Evolutionary conservation across 768 basidiomycete species (phyloP).

Genomic region (Tricholoma matsutake): DNA sequence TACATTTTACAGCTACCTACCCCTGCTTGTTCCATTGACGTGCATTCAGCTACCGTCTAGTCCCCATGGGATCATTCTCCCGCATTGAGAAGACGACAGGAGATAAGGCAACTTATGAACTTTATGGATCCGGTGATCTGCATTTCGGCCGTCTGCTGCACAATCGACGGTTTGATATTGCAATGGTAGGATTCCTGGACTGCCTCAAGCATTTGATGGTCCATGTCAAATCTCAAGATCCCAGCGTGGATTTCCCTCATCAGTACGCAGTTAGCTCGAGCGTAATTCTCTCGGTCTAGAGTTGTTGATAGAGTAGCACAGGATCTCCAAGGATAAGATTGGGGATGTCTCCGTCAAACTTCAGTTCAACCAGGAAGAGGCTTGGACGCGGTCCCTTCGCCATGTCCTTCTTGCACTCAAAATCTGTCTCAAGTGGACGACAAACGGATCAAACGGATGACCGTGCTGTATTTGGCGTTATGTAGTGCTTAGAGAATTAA

Average conservation of each 20-base stretch:
- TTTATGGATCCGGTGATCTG: slow-evolving; percentile 93
- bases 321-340: slow-evolving; percentile 91
- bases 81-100: slow-evolving; percentile 81
- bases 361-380: slow-evolving; percentile 93
- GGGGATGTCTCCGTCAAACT: slow-evolving; percentile 93
- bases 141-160: slow-evolving; percentile 87
- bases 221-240: slow-evolving; percentile 71
- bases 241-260: slow-evolving; percentile 76
- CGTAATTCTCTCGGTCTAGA: slow-evolving; percentile 1
- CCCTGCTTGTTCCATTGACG: neutral
- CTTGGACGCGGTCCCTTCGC: slow-evolving; percentile 90
- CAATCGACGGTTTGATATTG: slow-evolving; percentile 93
- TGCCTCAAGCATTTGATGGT: slow-evolving; percentile 92
- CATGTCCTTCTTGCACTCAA: slow-evolving; percentile 90
- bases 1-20: slow-evolving; percentile 32
- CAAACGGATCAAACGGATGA: slow-evolving; percentile 70
- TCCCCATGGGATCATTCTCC: slow-evolving; percentile 95
- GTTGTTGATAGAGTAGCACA: slow-evolving; percentile 29
- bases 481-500: no score
- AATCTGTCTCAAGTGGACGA: slow-evolving; percentile 84
- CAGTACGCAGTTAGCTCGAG: slow-evolving; percentile 61
- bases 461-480: neutral
- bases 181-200: slow-evolving; percentile 95
- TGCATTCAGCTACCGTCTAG: slow-evolving; percentile 69
- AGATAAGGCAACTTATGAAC: slow-evolving; percentile 83